Evolutionary conservation across 2,329 filamentous ascomycete species (phyloP).

Genomic region (Cytospora paraplurivora): DNA sequence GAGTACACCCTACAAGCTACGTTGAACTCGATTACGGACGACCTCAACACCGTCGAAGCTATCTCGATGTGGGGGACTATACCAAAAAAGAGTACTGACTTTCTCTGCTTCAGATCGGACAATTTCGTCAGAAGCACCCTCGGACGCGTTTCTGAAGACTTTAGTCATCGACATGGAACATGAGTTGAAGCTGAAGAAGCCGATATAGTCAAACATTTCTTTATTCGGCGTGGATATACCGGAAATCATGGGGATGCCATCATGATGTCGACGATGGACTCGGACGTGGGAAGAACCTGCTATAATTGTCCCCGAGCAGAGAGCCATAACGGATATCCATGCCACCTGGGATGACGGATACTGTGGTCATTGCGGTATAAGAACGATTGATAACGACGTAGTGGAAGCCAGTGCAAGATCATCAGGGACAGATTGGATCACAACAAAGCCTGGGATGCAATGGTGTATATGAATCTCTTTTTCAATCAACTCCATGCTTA

Average conservation of each 20-base stretch:
- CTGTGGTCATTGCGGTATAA: background rate
- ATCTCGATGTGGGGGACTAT: background rate
- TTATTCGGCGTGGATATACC: background rate
- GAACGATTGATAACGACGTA: background rate
- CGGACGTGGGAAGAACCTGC: background rate
- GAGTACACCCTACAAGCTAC: background rate
- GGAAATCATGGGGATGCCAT: background rate
- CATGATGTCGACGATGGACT: background rate
- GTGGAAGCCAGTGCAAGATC: background rate
- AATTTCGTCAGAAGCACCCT: background rate
- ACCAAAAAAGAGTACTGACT: background rate
- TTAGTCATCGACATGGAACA: slow-evolving; percentile 14
- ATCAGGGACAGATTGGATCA: background rate
- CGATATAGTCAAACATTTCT: background rate
- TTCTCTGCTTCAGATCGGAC: background rate
- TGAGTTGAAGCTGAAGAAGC: slow-evolving; percentile 1
- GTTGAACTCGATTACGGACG: background rate
- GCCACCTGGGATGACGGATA: background rate
- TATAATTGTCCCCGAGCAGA: background rate
- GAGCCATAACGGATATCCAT: too few relatives aligned
- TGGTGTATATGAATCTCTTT: background rate
- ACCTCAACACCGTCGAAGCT: background rate
- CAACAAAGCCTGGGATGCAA: background rate
- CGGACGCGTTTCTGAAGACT: background rate
- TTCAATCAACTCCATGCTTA: background rate